Percentiles rank a stretch among this genome's conserved stretches.
These are phyloP conservation scores for Dictyostelium intermedium DNA, from an alignment of 78 protist species.

Conservation along the genomic window DNA sequence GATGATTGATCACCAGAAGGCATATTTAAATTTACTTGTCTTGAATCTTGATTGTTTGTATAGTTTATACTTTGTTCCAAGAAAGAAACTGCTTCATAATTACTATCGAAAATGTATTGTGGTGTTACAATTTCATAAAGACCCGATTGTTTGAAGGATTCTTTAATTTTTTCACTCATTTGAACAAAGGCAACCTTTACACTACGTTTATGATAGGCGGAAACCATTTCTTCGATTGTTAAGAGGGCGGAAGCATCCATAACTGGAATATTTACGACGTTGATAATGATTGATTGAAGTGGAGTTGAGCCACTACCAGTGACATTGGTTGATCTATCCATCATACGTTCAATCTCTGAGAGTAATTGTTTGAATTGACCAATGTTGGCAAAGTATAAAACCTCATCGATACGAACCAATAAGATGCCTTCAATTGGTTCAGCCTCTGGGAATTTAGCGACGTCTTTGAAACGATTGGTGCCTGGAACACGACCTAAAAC, in stretches of 20 bases:
- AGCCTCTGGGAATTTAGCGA: conserved; percentile 79
- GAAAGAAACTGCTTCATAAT: conserved; percentile 68
- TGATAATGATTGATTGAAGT: conserved; percentile 73
- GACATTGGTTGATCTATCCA: conserved; percentile 36
- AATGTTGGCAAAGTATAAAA: conserved; percentile 72
- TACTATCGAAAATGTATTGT: conserved; percentile 52
- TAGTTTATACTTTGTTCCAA: conserved; percentile 12
- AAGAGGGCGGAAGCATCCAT: conserved; percentile 71
- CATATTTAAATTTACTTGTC: background rate
- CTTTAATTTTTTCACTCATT: conserved; percentile 60
- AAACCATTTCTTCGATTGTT: conserved; percentile 75
- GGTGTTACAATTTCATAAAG: conserved; percentile 66
- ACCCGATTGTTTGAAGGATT: conserved; percentile 68
- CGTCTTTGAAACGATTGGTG: conserved; percentile 74
- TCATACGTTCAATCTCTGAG: conserved; percentile 72
- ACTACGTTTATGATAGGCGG: conserved; percentile 60
- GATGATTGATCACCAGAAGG: background rate
- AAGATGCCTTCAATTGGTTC: conserved; percentile 80
- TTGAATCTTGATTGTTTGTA: background rate
- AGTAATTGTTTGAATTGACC: conserved; percentile 70
- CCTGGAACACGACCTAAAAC: conserved; percentile 71
- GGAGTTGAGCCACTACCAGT: conserved; percentile 57
- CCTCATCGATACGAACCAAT: conserved; percentile 70
- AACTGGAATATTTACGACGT: conserved; percentile 65
- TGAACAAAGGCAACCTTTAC: conserved; percentile 72